A percentile compares a stretch with the other conserved stretches of the same genome.
phyloP scores from a whole-genome alignment of 257 asterid species.

The Euphrasia confusa region DNA sequence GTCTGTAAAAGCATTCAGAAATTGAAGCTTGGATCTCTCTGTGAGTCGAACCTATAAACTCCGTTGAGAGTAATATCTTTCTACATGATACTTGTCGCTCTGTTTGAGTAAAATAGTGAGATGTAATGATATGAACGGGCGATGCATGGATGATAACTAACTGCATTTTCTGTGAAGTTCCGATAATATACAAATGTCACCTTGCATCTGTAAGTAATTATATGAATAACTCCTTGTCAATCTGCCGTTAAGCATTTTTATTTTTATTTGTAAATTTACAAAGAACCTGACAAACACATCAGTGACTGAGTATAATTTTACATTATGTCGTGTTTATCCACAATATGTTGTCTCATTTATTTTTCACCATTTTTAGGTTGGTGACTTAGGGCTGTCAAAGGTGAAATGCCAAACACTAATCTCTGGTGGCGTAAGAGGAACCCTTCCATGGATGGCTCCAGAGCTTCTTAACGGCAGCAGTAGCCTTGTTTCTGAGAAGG shows the following conservation, averaged over 20 bases:
- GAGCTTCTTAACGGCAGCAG: conserved; percentile 99
- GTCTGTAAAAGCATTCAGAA: not conserved
- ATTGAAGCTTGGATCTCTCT: not conserved
- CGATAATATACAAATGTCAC: not conserved
- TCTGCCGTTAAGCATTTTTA: not conserved
- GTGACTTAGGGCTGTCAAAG: conserved; percentile 96
- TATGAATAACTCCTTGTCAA: not conserved
- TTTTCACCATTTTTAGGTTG: conserved; percentile 50
- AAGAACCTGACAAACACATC: no score
- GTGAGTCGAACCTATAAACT: not conserved
- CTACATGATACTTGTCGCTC: not conserved
- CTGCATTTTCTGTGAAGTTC: not conserved
- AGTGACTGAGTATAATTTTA: no score
- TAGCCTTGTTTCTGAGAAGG: conserved; percentile 98
- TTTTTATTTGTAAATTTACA: no score
- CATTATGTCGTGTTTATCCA: not conserved
- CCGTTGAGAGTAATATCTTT: not conserved
- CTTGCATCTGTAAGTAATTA: not conserved
- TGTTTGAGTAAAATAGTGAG: not conserved
- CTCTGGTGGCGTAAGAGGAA: conserved; percentile 98
- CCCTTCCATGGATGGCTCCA: conserved; percentile 99
- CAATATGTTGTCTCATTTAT: conserved; percentile 1
- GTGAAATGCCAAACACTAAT: conserved; percentile 91
- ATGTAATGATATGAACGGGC: not conserved
- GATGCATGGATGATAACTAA: not conserved